Percentiles rank a stretch among this genome's conserved stretches.
Conservation (phyloP, 192 early-diverging fungal genomes). For the Jimgerdemannia lactiflua region DNA sequence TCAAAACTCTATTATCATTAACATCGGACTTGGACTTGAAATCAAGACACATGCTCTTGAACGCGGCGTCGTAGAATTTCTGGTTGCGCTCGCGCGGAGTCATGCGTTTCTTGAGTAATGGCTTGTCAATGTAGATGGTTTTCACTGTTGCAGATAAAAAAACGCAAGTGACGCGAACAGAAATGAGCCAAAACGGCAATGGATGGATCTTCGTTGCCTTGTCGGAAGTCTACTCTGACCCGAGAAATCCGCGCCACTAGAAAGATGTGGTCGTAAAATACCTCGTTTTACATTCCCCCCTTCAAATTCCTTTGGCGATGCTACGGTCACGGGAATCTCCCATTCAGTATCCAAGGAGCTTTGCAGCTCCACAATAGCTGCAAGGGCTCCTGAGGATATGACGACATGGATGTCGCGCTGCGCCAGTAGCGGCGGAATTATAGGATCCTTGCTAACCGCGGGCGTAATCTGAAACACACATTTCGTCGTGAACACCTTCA, state of each 20-base stretch:
- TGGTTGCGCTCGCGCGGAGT: neutral
- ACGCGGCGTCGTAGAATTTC: neutral
- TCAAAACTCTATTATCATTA: neutral
- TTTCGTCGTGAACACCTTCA: neutral
- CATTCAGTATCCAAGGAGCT: neutral
- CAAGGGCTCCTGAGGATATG: neutral
- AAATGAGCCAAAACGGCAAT: neutral
- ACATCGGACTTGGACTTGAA: neutral
- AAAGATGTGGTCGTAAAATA: too few relatives aligned
- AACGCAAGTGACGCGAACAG: neutral
- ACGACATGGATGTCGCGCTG: neutral
- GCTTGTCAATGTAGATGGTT: neutral
- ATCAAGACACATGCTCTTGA: neutral
- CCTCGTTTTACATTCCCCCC: neutral
- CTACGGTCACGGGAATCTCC: slow-evolving; percentile 2
- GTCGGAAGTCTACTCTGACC: too few relatives aligned
- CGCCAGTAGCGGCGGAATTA: neutral
- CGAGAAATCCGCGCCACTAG: too few relatives aligned
- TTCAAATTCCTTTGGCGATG: neutral
- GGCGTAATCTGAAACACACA: neutral
- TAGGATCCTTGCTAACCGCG: neutral
- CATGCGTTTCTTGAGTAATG: neutral
- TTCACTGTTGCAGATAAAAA: neutral
- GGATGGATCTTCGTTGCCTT: too few relatives aligned
- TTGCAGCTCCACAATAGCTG: neutral